Evolutionary conservation across 2,329 filamentous ascomycete species (phyloP), one percentile per base, ranked within the genome.

Genomic region (Hymenoscyphus albidus): DNA sequence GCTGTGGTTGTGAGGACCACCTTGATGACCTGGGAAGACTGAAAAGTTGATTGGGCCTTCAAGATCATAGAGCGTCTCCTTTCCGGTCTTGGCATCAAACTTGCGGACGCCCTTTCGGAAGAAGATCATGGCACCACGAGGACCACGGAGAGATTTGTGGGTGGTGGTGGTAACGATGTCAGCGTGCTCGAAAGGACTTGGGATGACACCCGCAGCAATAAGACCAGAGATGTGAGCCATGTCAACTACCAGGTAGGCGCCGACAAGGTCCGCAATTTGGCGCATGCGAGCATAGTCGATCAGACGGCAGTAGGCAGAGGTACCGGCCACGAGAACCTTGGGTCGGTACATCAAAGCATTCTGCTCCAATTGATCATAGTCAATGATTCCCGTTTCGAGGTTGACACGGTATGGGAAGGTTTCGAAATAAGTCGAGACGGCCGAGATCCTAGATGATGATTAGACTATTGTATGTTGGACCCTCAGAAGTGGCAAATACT

Each of bases 51-150:
- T 99, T 64, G 93, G 91, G 73, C 88, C 87, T 83, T 99, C 95
- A 40, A 99, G 87, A 75, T 99, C 93, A 78, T 97, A 99, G 74
- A 93, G 82, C 61, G 85, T 89, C 83, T 94, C 86, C 81, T 97
- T 94, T 75, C 93, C 93, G 67, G 90, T 88, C 86, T 97, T 97
- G 80, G 90, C 82, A 77, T 98, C 92, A 62, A 90, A 90, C 75
- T 90, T 92, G 75, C 94, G 91, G 67, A 97, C 89, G 69, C 95
- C 95, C 84, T 96, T 97, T 80, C 95, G 92, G 88, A 93, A 99
- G 87, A 99, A 99, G 82, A 99, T 99, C 95, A 99, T 99, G 77
- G 95, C 95, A 76, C 95, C 95, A 78, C 95, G 92, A 66, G 95
- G 95, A 66, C 95, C 95, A 80, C 95, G 93, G 72, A 99, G 90